A percentile compares a stretch with the other conserved stretches of the same genome.
These are phyloP conservation scores for Pisolithus marmoratus DNA, from an alignment of 768 basidiomycete genomes.

Conservation along the genomic window DNA sequence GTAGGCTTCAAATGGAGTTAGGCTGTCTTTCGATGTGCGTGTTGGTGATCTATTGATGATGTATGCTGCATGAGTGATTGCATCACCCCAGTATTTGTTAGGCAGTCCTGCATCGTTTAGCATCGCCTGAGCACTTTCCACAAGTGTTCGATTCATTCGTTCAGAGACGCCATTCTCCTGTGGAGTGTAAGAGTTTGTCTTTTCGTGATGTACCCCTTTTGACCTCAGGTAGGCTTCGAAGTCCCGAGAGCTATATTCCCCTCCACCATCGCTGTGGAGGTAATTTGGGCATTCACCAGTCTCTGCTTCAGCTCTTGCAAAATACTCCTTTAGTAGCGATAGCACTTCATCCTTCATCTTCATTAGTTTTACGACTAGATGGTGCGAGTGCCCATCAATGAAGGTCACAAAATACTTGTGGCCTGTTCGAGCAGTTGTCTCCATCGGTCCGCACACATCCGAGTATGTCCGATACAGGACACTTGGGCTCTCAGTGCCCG, in stretches of 20 bases:
- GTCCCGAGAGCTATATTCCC: constrained; percentile 13
- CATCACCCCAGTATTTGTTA: not conserved
- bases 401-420: constrained; percentile 15
- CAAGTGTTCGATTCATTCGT: constrained; percentile 1
- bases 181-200: constrained; percentile 3
- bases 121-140: not conserved
- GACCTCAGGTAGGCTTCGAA: constrained; percentile 13
- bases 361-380: constrained; percentile 9
- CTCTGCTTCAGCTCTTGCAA: constrained; percentile 7
- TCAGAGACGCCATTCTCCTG: constrained; percentile 3
- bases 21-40: too few species aligned
- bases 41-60: too few species aligned
- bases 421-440: constrained; percentile 2
- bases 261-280: constrained; percentile 17
- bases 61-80: too few species aligned
- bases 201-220: constrained; percentile 6
- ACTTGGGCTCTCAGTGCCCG: not conserved
- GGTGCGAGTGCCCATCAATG: constrained; percentile 15
- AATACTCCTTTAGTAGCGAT: constrained; percentile 7
- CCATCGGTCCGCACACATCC: constrained; percentile 17
- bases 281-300: constrained; percentile 12
- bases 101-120: not conserved
- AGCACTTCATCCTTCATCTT: constrained; percentile 5
- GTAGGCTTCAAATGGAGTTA: too few species aligned
- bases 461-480: constrained; percentile 6